Evolutionary conservation across 208 protist genomes (phyloP).

Genomic region (Tritrichomonas musculus): DNA sequence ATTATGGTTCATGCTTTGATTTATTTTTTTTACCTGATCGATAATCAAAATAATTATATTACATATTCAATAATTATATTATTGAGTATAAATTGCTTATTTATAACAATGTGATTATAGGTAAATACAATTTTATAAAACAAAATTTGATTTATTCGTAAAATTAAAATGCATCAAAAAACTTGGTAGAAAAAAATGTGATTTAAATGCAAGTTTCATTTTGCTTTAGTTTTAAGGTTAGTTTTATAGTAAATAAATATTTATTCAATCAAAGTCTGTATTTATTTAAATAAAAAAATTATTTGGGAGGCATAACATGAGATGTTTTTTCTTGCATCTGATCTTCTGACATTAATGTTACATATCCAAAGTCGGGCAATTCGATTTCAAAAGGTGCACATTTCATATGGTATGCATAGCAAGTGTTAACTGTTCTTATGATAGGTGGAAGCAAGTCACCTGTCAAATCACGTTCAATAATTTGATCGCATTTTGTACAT

Average conservation of each 20-base stretch:
- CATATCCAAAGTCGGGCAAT: conserved; percentile 5
- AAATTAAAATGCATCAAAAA: too few species aligned
- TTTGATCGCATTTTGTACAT: neutral
- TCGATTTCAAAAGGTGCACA: conserved; percentile 24
- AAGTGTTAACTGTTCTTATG: neutral
- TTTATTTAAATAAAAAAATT: neutral
- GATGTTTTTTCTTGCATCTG: conserved; percentile 18
- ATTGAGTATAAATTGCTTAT: too few species aligned
- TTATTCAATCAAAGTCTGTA: neutral
- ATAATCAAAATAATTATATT: too few species aligned
- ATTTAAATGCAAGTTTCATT: too few species aligned
- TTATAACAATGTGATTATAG: too few species aligned
- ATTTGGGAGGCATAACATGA: neutral
- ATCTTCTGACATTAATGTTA: conserved; percentile 21
- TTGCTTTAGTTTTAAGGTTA: neutral
- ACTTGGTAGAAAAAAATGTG: too few species aligned
- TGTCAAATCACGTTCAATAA: neutral
- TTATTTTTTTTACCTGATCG: too few species aligned
- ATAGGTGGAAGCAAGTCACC: conserved; percentile 11
- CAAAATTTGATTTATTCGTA: too few species aligned
- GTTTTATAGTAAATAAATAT: neutral
- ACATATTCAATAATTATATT: too few species aligned
- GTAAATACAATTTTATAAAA: too few species aligned
- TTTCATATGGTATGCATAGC: neutral
- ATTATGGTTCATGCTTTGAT: too few species aligned